Conservation (phyloP, 805 yeast species). For the Yamadazyma akitaensis region DNA sequence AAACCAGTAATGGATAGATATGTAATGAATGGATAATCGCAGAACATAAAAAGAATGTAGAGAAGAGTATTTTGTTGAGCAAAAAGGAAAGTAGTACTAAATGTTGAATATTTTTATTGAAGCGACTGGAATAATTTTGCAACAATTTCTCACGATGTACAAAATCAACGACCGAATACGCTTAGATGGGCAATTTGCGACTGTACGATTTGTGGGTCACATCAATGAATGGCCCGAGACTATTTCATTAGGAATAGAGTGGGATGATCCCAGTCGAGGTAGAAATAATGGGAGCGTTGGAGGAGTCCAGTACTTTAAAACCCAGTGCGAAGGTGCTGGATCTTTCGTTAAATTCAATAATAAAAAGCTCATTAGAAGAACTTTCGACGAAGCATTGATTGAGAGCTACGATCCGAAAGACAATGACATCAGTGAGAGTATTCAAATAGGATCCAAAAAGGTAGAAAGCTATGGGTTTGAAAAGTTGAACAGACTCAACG, state of each 20-base stretch:
- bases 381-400: slow-evolving; percentile 49
- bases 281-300: slow-evolving; percentile 63
- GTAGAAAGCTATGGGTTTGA: slow-evolving; percentile 68
- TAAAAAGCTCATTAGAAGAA: slow-evolving; percentile 25
- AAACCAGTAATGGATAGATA: neutral
- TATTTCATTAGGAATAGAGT: slow-evolving; percentile 74
- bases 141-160: slow-evolving; percentile 3
- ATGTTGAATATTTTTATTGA: no score
- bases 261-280: slow-evolving; percentile 74
- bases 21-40: slow-evolving; percentile 3
- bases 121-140: no score
- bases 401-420: slow-evolving; percentile 24
- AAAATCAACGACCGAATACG: slow-evolving; percentile 18
- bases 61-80: no score
- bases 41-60: neutral
- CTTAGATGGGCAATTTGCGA: slow-evolving; percentile 47
- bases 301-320: slow-evolving; percentile 54
- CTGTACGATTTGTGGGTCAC: slow-evolving; percentile 59
- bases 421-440: slow-evolving; percentile 20
- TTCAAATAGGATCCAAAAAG: slow-evolving; percentile 52
- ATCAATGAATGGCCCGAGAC: slow-evolving; percentile 57
- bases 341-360: slow-evolving; percentile 56
- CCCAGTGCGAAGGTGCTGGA: slow-evolving; percentile 44
- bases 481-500: slow-evolving; percentile 46
- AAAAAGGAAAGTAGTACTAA: neutral